Evolutionary conservation across 2,329 filamentous ascomycete genomes (phyloP).

Genomic region (Paraconiothyrium sp.): DNA sequence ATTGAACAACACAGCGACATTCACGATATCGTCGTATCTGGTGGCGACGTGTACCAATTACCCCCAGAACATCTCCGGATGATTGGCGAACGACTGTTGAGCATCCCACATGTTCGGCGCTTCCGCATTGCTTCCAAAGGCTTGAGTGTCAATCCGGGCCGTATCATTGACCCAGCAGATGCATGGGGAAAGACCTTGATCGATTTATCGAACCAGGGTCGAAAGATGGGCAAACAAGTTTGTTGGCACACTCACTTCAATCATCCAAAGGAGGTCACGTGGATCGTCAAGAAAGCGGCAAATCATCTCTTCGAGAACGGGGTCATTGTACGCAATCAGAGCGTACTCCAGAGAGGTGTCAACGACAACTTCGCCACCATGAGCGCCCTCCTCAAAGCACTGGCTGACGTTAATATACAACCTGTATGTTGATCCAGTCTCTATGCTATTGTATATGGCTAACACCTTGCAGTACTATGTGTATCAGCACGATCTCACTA

Average conservation of each 20-base stretch:
- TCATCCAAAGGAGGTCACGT: slow-evolving; percentile 69
- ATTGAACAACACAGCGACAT: slow-evolving; percentile 62
- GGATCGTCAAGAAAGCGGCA: slow-evolving; percentile 64
- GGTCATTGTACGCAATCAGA: slow-evolving; percentile 68
- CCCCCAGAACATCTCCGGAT: slow-evolving; percentile 60
- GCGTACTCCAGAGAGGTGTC: slow-evolving; percentile 66
- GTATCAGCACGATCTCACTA: slow-evolving; percentile 72
- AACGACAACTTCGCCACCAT: slow-evolving; percentile 67
- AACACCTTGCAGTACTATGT: slow-evolving; percentile 65
- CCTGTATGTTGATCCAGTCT: slow-evolving; percentile 57
- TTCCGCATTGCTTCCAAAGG: slow-evolving; percentile 72
- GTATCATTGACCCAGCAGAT: slow-evolving; percentile 64
- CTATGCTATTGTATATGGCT: background rate
- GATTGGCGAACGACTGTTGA: slow-evolving; percentile 65
- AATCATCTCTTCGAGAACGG: slow-evolving; percentile 61
- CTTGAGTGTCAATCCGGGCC: slow-evolving; percentile 66
- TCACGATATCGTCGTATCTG: slow-evolving; percentile 70
- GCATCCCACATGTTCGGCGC: slow-evolving; percentile 66
- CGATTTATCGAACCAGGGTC: slow-evolving; percentile 61
- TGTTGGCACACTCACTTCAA: slow-evolving; percentile 74
- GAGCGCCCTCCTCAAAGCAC: slow-evolving; percentile 61
- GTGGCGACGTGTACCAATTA: slow-evolving; percentile 70
- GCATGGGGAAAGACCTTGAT: slow-evolving; percentile 64
- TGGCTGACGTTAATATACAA: slow-evolving; percentile 66
- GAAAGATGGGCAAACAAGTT: slow-evolving; percentile 65